phyloP scores from a whole-genome alignment of 2,329 filamentous ascomycete species.

The Neopestalotiopsis sp. region DNA sequence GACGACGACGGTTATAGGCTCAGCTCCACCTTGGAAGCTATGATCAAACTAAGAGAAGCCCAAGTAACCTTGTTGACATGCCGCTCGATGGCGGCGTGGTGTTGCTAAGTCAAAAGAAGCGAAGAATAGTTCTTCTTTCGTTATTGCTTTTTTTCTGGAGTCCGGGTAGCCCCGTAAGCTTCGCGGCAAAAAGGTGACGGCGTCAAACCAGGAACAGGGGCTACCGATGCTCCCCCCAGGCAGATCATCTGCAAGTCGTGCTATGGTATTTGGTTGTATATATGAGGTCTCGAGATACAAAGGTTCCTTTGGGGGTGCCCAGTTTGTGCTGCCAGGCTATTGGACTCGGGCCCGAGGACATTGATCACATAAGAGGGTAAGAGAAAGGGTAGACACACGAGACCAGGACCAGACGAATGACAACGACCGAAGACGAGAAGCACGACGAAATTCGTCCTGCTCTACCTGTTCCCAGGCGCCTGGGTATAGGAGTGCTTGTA shows the following conservation, averaged over 20 bases:
- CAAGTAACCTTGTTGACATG: constrained; percentile 13
- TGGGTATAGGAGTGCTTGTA: neutral
- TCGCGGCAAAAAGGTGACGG: constrained; percentile 18
- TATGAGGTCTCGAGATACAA: constrained; percentile 3
- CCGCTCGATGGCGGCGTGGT: constrained; percentile 17
- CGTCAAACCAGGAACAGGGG: constrained; percentile 13
- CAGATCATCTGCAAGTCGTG: constrained; percentile 4
- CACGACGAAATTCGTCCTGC: neutral
- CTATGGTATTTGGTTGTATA: constrained; percentile 4
- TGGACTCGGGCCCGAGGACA: neutral
- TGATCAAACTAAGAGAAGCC: constrained; percentile 12
- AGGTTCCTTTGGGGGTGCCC: neutral
- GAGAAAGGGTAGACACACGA: neutral
- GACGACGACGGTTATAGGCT: constrained; percentile 14
- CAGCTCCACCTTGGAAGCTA: constrained; percentile 12
- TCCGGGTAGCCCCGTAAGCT: constrained; percentile 22
- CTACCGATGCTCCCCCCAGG: constrained; percentile 1
- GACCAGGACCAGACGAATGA: neutral
- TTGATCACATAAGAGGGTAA: neutral
- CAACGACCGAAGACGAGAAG: neutral
- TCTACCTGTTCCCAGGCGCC: neutral
- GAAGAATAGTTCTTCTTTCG: constrained; percentile 18
- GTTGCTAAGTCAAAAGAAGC: constrained; percentile 17
- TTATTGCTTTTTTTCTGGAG: constrained; percentile 21
- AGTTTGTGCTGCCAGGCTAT: neutral